A percentile compares a stretch with the other conserved stretches of the same genome.
These are phyloP conservation scores for Tolypocladium pustulatum DNA, from an alignment of 2,329 filamentous ascomycete genomes.

Conservation along the genomic window DNA sequence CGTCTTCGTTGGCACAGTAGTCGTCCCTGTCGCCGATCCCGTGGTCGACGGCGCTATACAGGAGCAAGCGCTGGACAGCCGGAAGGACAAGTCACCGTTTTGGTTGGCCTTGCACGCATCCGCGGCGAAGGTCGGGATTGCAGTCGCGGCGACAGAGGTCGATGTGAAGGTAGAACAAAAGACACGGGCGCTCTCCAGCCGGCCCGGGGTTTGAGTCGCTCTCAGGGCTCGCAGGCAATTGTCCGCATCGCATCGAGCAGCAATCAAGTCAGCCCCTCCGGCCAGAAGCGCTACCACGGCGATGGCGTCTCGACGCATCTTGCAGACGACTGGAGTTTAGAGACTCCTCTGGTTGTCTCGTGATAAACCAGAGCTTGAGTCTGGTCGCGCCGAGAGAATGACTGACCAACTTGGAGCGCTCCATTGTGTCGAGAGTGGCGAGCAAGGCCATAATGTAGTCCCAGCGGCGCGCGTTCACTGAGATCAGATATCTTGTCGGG, in stretches of 20 bases:
- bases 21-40: conserved; percentile 1
- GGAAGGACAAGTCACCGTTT: conserved; percentile 7
- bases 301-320: conserved; percentile 1
- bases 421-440: not conserved
- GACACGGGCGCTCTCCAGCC: conserved; percentile 17
- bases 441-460: not conserved
- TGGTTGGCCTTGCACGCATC: conserved; percentile 10
- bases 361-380: not conserved
- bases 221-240: conserved; percentile 26
- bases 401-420: not conserved
- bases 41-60: conserved; percentile 9
- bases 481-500: not conserved
- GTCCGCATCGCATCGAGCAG: conserved; percentile 19
- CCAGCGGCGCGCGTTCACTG: not conserved
- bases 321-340: no score
- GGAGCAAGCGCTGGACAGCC: conserved; percentile 13
- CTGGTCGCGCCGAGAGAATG: not conserved
- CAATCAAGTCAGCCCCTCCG: not conserved
- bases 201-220: conserved; percentile 20
- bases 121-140: conserved; percentile 10
- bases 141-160: conserved; percentile 7
- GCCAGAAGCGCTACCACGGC: conserved; percentile 3
- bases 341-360: no score
- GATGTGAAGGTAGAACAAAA: conserved; percentile 18
- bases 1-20: conserved; percentile 2